Conservation (phyloP, 1,284 basidiomycete genomes). For the Omphalotus olearius region DNA sequence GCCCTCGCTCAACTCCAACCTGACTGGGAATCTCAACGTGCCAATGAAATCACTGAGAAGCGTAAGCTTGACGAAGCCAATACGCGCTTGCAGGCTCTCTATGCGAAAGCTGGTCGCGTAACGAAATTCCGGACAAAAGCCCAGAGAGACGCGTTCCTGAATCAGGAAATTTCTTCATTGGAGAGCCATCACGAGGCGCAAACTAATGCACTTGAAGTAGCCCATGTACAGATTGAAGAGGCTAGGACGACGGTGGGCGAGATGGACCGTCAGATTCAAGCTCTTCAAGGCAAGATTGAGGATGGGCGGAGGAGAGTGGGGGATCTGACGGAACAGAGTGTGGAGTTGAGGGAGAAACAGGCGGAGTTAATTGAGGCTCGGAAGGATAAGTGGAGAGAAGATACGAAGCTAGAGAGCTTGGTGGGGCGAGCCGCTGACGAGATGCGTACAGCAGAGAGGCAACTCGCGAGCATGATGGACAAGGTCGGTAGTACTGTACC, state of each 20-base stretch:
- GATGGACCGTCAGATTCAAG: conserved; percentile 56
- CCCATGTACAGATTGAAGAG: conserved; percentile 41
- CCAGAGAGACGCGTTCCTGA: conserved; percentile 79
- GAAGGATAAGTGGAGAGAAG: conserved; percentile 95
- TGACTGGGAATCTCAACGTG: conserved; percentile 57
- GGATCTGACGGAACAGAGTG: conserved; percentile 65
- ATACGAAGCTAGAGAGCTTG: conserved; percentile 80
- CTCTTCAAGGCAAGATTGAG: conserved; percentile 59
- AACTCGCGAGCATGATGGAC: conserved; percentile 91
- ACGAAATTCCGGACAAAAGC: conserved; percentile 80
- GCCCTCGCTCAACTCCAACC: conserved; percentile 62
- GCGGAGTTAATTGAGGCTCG: conserved; percentile 73
- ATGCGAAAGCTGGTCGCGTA: conserved; percentile 85
- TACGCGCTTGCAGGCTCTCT: conserved; percentile 68
- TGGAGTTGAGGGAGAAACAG: conserved; percentile 67
- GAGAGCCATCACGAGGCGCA: conserved; percentile 53
- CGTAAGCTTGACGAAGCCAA: conserved; percentile 70
- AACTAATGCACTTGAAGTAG: conserved; percentile 42
- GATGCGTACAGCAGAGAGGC: conserved; percentile 75
- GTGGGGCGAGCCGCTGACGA: conserved; percentile 78
- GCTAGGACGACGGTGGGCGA: conserved; percentile 47
- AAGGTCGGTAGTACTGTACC: conserved; percentile 48
- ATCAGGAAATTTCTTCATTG: conserved; percentile 69
- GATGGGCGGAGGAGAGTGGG: conserved; percentile 70
- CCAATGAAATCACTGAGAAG: conserved; percentile 63